Percentiles rank a stretch among this genome's conserved stretches.
These are phyloP conservation scores for Thalassiosira hispida DNA, from an alignment of 352 stramenopile species.

Conservation along the genomic window DNA sequence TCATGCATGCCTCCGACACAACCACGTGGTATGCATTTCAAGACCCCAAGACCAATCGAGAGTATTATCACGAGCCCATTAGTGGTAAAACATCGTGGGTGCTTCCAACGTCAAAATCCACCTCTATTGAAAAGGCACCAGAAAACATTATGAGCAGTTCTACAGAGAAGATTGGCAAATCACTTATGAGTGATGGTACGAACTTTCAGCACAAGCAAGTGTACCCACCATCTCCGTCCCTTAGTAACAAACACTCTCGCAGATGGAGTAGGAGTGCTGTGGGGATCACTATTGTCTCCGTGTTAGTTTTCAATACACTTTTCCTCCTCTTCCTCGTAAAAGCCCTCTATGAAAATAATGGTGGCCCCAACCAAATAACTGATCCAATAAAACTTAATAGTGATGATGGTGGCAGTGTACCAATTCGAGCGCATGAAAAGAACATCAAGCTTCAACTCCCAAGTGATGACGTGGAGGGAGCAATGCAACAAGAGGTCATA, in stretches of 20 bases:
- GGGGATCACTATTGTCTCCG: conserved; percentile 7
- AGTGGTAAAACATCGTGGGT: conserved; percentile 29
- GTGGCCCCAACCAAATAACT: conserved; percentile 3
- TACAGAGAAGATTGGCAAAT: conserved; percentile 6
- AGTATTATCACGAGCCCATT: conserved; percentile 39
- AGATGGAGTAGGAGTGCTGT: neutral
- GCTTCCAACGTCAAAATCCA: conserved; percentile 3
- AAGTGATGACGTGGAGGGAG: neutral
- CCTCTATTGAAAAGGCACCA: neutral
- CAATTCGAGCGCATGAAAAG: neutral
- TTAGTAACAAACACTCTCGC: neutral
- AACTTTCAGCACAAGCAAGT: neutral
- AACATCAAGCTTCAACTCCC: neutral
- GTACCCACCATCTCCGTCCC: neutral
- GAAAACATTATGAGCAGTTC: neutral
- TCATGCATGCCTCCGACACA: neutral
- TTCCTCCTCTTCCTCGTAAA: conserved; percentile 37
- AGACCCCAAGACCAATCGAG: conserved; percentile 26
- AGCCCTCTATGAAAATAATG: conserved; percentile 8
- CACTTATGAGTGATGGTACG: neutral
- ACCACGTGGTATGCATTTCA: conserved; percentile 35
- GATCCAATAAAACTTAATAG: neutral
- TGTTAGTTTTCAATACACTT: conserved; percentile 30
- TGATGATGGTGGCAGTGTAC: neutral
- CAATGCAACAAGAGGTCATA: neutral